Percentiles rank a stretch among this genome's conserved stretches.
Conservation (phyloP, 208 protist genomes). For the Leishmania amazonensis region DNA sequence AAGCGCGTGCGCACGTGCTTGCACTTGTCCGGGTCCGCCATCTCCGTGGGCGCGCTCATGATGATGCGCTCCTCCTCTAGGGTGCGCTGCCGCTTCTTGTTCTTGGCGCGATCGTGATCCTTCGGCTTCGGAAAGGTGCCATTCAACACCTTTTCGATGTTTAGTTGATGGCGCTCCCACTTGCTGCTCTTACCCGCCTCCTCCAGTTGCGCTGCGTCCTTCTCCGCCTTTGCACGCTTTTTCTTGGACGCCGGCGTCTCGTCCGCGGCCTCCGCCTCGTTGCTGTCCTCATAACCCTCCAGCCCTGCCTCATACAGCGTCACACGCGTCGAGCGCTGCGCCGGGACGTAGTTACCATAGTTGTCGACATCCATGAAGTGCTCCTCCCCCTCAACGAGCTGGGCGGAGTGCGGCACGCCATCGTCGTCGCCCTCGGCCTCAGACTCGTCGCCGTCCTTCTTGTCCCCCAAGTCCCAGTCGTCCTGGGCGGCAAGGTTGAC, state of each 20-base stretch:
- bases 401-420: conserved; percentile 37
- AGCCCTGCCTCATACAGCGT: conserved; percentile 77
- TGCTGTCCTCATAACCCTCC: conserved; percentile 35
- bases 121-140: conserved; percentile 83
- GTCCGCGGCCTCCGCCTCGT: conserved; percentile 29
- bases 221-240: conserved; percentile 40
- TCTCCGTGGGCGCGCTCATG: conserved; percentile 49
- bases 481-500: conserved; percentile 82
- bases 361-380: conserved; percentile 88
- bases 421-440: conserved; percentile 16
- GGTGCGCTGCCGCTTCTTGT: conserved; percentile 47
- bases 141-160: conserved; percentile 83
- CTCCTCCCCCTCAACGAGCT: conserved; percentile 82
- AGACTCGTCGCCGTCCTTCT: conserved; percentile 35
- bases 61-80: conserved; percentile 81
- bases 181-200: conserved; percentile 53
- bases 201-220: conserved; percentile 38
- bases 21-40: conserved; percentile 39
- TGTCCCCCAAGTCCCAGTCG: conserved; percentile 79
- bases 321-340: conserved; percentile 70
- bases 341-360: conserved; percentile 86
- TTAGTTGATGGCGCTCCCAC: conserved; percentile 84
- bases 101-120: conserved; percentile 33
- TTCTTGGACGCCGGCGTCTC: conserved; percentile 43
- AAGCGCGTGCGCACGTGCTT: conserved; percentile 58